Percentiles rank a stretch among this genome's conserved stretches.
Evolutionary conservation across 2,329 filamentous ascomycete species (phyloP).

Genomic region (Penicillium sp.): DNA sequence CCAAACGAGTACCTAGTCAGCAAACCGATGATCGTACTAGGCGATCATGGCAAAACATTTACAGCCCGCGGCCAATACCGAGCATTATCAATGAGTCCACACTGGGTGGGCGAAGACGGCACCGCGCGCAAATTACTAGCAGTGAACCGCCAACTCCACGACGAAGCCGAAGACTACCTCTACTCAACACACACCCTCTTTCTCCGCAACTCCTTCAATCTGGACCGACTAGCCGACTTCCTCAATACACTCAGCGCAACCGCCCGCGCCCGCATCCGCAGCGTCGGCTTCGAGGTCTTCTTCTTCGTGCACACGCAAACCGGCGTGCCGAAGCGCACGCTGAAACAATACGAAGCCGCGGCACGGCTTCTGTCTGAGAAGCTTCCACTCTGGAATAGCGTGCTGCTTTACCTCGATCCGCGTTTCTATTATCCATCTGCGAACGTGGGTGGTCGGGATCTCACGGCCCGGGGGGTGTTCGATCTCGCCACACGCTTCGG

Average conservation of each 20-base stretch:
- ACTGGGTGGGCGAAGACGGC: conserved; percentile 34
- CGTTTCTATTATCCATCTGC: conserved; percentile 33
- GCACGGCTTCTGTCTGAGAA: conserved; percentile 24
- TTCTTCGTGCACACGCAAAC: conserved; percentile 38
- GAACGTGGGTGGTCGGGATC: conserved; percentile 27
- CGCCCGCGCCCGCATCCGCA: conserved; percentile 32
- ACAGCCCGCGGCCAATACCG: conserved; percentile 32
- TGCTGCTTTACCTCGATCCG: conserved; percentile 36
- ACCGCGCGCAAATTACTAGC: conserved; percentile 30
- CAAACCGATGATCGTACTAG: conserved; percentile 34
- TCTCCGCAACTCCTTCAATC: conserved; percentile 36
- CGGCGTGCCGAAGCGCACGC: conserved; percentile 33
- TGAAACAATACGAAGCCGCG: conserved; percentile 32
- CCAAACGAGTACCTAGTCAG: conserved; percentile 33
- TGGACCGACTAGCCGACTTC: conserved; percentile 30
- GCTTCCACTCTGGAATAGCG: conserved; percentile 27
- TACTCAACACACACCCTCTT: conserved; percentile 37
- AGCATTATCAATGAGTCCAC: conserved; percentile 34
- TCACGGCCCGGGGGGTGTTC: conserved; percentile 31
- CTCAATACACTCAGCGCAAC: conserved; percentile 34
- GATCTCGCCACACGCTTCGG: conserved; percentile 33
- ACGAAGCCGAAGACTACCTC: conserved; percentile 35
- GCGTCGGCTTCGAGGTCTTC: conserved; percentile 37
- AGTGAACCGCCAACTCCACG: conserved; percentile 37
- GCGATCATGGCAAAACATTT: conserved; percentile 33